Percentiles rank a stretch among this genome's conserved stretches.
Conservation (phyloP, 805 yeast genomes). For the Saccharomycopsis synnaedendra region DNA sequence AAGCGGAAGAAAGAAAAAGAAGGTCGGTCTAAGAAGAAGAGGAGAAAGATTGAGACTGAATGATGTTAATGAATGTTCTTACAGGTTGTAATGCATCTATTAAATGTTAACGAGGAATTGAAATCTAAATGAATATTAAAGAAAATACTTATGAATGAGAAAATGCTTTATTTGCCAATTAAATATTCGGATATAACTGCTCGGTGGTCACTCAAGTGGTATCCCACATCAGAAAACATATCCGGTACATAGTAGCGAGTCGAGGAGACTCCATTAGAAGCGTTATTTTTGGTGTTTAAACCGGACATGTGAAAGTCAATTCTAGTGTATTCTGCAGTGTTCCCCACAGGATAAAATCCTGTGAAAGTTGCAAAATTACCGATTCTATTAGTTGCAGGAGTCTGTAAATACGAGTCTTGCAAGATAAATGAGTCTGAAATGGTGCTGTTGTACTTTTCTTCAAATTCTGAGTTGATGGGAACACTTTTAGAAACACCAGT, state of each 20-base stretch:
- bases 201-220: constrained; percentile 10
- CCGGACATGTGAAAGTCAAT: constrained; percentile 32
- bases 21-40: neutral
- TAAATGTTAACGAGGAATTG: no score
- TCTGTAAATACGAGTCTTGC: constrained; percentile 21
- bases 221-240: constrained; percentile 7
- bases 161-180: no score
- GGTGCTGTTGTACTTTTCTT: constrained; percentile 17
- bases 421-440: constrained; percentile 19
- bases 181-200: constrained; percentile 2
- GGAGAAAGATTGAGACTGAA: neutral
- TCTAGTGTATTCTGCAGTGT: constrained; percentile 19
- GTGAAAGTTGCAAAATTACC: constrained; percentile 29
- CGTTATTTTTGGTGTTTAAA: neutral
- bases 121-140: no score
- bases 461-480: constrained; percentile 19
- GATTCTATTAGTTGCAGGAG: constrained; percentile 21
- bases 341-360: constrained; percentile 25
- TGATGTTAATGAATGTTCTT: no score
- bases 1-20: constrained; percentile 3
- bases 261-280: constrained; percentile 18
- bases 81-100: no score
- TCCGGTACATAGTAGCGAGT: constrained; percentile 3
- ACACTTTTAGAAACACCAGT: constrained; percentile 19
- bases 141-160: no score